Percentiles rank a stretch among this genome's conserved stretches.
These are phyloP conservation scores for Starmera amethionina DNA, from an alignment of 805 yeast species.

Conservation along the genomic window DNA sequence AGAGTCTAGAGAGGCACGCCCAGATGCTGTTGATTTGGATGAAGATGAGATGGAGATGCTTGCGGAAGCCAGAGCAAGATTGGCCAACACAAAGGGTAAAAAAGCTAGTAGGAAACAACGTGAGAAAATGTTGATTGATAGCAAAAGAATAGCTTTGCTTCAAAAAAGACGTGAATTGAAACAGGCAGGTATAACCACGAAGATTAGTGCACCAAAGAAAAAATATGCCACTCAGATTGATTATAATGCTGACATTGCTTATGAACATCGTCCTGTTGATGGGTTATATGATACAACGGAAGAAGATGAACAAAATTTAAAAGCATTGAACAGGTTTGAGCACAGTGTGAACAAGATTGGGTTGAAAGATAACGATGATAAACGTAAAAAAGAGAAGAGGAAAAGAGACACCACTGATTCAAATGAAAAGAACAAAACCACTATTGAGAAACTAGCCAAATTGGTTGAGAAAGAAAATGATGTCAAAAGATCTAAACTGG, in stretches of 20 bases:
- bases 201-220: slow-evolving; percentile 40
- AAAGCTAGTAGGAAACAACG: slow-evolving; percentile 87
- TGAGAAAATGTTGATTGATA: slow-evolving; percentile 74
- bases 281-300: slow-evolving; percentile 62
- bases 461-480: slow-evolving; percentile 1
- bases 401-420: slow-evolving; percentile 15
- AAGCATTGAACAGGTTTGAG: slow-evolving; percentile 32
- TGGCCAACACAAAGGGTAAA: slow-evolving; percentile 89
- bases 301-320: slow-evolving; percentile 38
- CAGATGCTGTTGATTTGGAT: slow-evolving; percentile 69
- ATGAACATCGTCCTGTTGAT: slow-evolving; percentile 55
- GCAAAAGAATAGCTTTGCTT: slow-evolving; percentile 60
- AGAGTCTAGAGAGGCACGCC: slow-evolving; percentile 72
- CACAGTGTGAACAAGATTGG: slow-evolving; percentile 35
- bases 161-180: slow-evolving; percentile 77
- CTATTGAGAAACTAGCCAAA: slow-evolving; percentile 7
- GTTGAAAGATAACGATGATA: slow-evolving; percentile 27
- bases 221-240: slow-evolving; percentile 57
- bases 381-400: slow-evolving; percentile 19
- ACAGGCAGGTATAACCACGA: slow-evolving; percentile 60
- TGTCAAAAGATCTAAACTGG: slow-evolving; percentile 14
- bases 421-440: slow-evolving; percentile 9
- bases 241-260: slow-evolving; percentile 75
- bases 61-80: slow-evolving; percentile 87
- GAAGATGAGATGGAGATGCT: slow-evolving; percentile 90